Base-by-base conservation (phyloP, 2,329 filamentous ascomycete species). In the Ambrosiella cleistominuta region DNA sequence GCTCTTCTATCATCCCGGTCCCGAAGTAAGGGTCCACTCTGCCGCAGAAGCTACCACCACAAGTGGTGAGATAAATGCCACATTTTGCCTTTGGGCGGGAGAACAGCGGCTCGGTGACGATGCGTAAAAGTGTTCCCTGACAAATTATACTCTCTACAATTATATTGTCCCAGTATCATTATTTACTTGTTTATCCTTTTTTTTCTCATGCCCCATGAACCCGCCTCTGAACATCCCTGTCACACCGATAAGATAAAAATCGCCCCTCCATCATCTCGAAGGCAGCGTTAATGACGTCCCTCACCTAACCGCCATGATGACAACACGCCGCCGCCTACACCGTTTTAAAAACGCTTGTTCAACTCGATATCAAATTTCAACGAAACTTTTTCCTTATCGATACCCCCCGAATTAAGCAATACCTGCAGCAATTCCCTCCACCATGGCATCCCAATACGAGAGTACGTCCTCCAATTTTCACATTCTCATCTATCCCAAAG, bases 381-480 rank as follows among this genome's bases (percentile, higher is more conserved):
- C 42, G 9, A 6, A 3, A 12, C 42, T 39, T 9, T 15, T 8
- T 13, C 15, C 35, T 12, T 8, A 13, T 40, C 17, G 9, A 38
- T 12, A 57, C 27, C 27, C 2, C 7, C 36, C 54, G 11, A 37
- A 7, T 5, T 8, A 56, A 36, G 27, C 27, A 27, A 54, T 45
- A 42, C 45, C 45, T 13, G n/a, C n/a, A 47, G n/a, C 55, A 53
- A 56, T 8, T 7, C 36, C 12, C 58, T 45, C 54, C 65, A 68
- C 55, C 63, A 80, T 80, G 77, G 70, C 77, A 54, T 79, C 73
- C 15, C 77, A 77, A 63, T 81, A 81, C 68, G 78, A 81, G 72
- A 70, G 78, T 75, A 66, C 54, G 61, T 59, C 27, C 49, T 36
- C 47, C 45, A 56, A 47, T 57, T 53, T 49, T 42, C 44, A 53